These are phyloP conservation scores for Ochetophila trinervis DNA, from an alignment of 306 rosid genomes.

Conservation along the genomic window DNA sequence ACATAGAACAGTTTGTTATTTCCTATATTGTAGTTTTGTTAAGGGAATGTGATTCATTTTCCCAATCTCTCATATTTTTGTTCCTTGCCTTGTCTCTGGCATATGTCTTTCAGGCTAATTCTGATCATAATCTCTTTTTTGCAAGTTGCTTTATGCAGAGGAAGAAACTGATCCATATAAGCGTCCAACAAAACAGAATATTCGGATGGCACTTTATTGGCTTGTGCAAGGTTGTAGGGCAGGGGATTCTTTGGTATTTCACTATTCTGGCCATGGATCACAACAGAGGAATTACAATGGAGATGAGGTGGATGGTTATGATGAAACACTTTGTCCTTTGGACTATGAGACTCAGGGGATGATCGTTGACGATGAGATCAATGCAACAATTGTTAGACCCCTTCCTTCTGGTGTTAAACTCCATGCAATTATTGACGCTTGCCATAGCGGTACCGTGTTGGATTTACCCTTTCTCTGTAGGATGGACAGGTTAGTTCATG, in stretches of 20 bases:
- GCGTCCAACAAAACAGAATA: constrained; percentile 38
- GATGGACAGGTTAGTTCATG: constrained; percentile 6
- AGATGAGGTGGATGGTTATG: constrained; percentile 50
- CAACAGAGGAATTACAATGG: constrained; percentile 40
- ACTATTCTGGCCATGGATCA: constrained; percentile 53
- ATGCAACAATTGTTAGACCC: constrained; percentile 1
- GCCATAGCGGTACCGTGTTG: background rate
- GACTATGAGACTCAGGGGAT: background rate
- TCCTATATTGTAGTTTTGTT: too few species aligned
- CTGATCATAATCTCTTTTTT: background rate
- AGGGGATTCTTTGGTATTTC: constrained; percentile 53
- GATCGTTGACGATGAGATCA: background rate
- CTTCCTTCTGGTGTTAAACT: background rate
- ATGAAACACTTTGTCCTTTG: constrained; percentile 27
- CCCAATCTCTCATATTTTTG: too few species aligned
- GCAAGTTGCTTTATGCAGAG: constrained; percentile 30
- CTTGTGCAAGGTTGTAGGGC: constrained; percentile 43
- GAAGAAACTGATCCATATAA: constrained; percentile 40
- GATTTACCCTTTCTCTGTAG: background rate
- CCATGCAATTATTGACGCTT: constrained; percentile 1
- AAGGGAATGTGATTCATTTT: background rate
- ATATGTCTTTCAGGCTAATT: background rate
- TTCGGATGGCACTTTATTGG: constrained; percentile 47
- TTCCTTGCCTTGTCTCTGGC: too few species aligned
- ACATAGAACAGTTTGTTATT: background rate